A percentile compares a stretch with the other conserved stretches of the same genome.
Evolutionary conservation across 2,329 filamentous ascomycete genomes (phyloP).

Genomic region (Colletotrichum sp.): DNA sequence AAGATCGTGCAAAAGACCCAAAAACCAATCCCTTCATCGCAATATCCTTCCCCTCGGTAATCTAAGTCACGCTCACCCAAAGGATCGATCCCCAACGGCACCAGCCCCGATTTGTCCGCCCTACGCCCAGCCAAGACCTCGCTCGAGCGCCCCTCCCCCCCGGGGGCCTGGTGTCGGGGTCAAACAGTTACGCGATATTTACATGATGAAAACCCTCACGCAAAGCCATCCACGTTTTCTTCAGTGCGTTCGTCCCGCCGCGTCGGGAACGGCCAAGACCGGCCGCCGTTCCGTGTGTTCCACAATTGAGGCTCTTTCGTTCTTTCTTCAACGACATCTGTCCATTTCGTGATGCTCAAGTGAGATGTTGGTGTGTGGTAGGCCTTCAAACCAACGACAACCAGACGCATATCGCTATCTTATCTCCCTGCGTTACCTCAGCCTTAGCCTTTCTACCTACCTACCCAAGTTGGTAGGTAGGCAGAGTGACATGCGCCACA

Average conservation of each 20-base stretch:
- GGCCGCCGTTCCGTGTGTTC: neutral
- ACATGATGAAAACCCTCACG: constrained; percentile 17
- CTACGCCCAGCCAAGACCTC: constrained; percentile 4
- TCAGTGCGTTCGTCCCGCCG: neutral
- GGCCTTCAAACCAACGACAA: neutral
- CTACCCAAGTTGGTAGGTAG: neutral
- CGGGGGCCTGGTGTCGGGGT: neutral
- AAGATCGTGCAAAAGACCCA: neutral
- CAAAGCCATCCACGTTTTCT: neutral
- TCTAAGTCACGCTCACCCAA: neutral
- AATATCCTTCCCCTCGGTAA: neutral
- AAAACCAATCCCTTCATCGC: neutral
- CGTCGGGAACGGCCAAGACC: neutral
- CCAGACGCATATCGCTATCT: neutral
- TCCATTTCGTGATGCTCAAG: neutral
- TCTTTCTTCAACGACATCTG: constrained; percentile 5
- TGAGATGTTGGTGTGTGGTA: neutral
- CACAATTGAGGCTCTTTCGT: constrained; percentile 8
- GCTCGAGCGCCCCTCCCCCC: neutral
- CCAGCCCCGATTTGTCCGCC: neutral
- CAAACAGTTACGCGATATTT: constrained; percentile 19
- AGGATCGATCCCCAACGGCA: neutral
- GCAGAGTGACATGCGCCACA: neutral
- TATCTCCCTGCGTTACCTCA: neutral
- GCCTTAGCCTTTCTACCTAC: neutral